These are phyloP conservation scores for Hippophae gyantsensis DNA, from an alignment of 306 rosid species.

Conservation along the genomic window DNA sequence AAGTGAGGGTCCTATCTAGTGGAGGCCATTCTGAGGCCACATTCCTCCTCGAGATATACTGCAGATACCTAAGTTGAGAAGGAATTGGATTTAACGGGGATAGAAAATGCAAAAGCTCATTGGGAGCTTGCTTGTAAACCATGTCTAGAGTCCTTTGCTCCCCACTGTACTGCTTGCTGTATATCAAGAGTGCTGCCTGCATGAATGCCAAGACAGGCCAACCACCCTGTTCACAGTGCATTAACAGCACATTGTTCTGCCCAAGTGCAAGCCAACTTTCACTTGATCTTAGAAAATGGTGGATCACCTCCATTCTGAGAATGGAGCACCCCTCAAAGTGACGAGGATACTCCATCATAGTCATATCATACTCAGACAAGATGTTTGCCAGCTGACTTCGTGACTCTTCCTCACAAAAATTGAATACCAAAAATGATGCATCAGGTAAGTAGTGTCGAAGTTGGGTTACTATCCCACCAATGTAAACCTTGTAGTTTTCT, in stretches of 20 bases:
- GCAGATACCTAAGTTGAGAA: slow-evolving; percentile 83
- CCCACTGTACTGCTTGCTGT: slow-evolving; percentile 53
- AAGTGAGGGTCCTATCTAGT: slow-evolving; percentile 64
- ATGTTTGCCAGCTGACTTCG: slow-evolving; percentile 47
- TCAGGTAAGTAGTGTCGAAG: slow-evolving; percentile 58
- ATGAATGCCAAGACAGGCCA: slow-evolving; percentile 93
- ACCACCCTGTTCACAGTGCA: slow-evolving; percentile 92
- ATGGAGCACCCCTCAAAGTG: slow-evolving; percentile 79
- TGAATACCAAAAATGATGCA: slow-evolving; percentile 66
- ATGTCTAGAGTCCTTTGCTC: slow-evolving; percentile 88
- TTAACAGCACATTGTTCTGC: slow-evolving; percentile 58
- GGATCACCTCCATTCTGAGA: slow-evolving; percentile 74
- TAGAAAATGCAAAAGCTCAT: slow-evolving; percentile 63
- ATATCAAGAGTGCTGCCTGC: slow-evolving; percentile 81
- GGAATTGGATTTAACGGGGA: slow-evolving; percentile 73
- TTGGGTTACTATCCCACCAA: slow-evolving; percentile 48
- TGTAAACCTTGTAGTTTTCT: slow-evolving; percentile 53
- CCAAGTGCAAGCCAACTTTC: slow-evolving; percentile 95
- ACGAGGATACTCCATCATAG: slow-evolving; percentile 88
- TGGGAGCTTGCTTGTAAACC: slow-evolving; percentile 82
- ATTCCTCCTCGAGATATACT: slow-evolving; percentile 79
- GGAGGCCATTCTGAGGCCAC: slow-evolving; percentile 94
- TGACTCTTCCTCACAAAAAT: slow-evolving; percentile 53
- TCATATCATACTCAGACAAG: slow-evolving; percentile 66
- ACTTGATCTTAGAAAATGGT: slow-evolving; percentile 76